Evolutionary conservation across 2,329 filamentous ascomycete species (phyloP).

Genomic region (Sporothrix protearum): DNA sequence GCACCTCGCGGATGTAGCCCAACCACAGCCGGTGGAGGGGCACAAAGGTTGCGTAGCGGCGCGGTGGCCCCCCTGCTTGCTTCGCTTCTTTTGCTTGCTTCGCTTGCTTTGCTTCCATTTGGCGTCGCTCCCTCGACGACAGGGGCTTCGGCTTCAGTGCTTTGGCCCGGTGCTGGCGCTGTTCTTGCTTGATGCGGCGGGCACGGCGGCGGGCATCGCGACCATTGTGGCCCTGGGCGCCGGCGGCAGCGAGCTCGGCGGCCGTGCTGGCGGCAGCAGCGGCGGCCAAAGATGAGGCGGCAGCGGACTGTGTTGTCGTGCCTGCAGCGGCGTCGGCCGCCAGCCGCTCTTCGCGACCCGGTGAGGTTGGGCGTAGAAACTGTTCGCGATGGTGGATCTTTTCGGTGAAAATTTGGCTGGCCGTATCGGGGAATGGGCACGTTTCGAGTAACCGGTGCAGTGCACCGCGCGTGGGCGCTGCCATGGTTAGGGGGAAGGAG

Average conservation of each 20-base stretch:
- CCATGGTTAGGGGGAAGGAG: conserved; percentile 40
- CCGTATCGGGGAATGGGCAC: conserved; percentile 75
- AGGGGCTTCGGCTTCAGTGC: conserved; percentile 60
- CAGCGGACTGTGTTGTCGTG: neutral
- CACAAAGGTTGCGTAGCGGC: conserved; percentile 75
- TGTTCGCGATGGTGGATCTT: conserved; percentile 81
- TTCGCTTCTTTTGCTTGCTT: neutral
- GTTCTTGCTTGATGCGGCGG: conserved; percentile 46
- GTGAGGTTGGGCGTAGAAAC: conserved; percentile 71
- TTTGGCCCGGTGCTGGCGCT: conserved; percentile 33
- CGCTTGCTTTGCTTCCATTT: no score
- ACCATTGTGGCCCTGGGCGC: conserved; percentile 45
- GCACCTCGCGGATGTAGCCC: conserved; percentile 76
- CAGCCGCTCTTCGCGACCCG: conserved; percentile 42
- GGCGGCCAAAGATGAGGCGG: conserved; percentile 34
- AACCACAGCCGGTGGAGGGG: conserved; percentile 77
- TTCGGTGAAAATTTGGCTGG: conserved; percentile 70
- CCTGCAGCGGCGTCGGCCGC: neutral
- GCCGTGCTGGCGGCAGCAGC: conserved; percentile 62
- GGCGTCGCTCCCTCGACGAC: conserved; percentile 73
- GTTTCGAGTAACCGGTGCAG: conserved; percentile 60
- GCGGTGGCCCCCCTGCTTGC: neutral
- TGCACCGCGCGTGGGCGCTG: conserved; percentile 34
- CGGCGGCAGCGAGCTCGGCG: conserved; percentile 55
- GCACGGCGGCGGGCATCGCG: conserved; percentile 55